Evolutionary conservation across 2,329 filamentous ascomycete species (phyloP), one percentile per base, ranked within the genome.

Genomic region (Pestalotiopsis sp.): DNA sequence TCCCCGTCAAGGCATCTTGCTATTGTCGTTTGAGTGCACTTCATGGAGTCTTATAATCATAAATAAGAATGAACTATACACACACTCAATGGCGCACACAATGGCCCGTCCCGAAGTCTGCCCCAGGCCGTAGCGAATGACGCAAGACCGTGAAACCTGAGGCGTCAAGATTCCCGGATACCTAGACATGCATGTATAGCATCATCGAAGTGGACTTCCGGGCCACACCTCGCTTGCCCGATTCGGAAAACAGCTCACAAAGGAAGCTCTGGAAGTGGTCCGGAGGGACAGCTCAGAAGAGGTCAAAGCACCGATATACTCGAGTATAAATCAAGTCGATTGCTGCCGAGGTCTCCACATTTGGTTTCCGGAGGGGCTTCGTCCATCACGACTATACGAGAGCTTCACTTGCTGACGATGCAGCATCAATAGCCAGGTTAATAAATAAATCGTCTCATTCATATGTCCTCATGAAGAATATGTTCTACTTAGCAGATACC

Each of bases 1-100:
- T 78, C 13, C 74, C 73, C 1, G 72, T 82, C 7, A 74, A 72
- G 5, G 76, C 81, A 13, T 82, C 80, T 7, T 82, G 80, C 67
- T 82, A 78, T 69, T 82, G 80, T 65, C 76, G 61, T n/a, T 61
- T 57, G 9, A 56, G 61, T 20, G 67, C 67, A 45, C 11, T 36
- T 0, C 9, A 52, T 31, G 17, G 27, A 1, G 6, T 14, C 6
- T 25, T 11, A 57, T n/a, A 12, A 56, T 36, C n/a, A n/a, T n/a
- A n/a, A n/a, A n/a, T n/a, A n/a, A n/a, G n/a, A n/a, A n/a, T n/a
- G n/a, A n/a, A n/a, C n/a, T n/a, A n/a, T n/a, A n/a, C n/a, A n/a
- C n/a, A n/a, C n/a, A n/a, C n/a, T n/a, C n/a, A n/a, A n/a, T n/a
- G n/a, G n/a, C n/a, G n/a, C n/a, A n/a, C n/a, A n/a, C n/a, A n/a